Evolutionary conservation across 352 stramenopile genomes (phyloP), one percentile per base, ranked within the genome.

Genomic region (Phytopythium boreale): DNA sequence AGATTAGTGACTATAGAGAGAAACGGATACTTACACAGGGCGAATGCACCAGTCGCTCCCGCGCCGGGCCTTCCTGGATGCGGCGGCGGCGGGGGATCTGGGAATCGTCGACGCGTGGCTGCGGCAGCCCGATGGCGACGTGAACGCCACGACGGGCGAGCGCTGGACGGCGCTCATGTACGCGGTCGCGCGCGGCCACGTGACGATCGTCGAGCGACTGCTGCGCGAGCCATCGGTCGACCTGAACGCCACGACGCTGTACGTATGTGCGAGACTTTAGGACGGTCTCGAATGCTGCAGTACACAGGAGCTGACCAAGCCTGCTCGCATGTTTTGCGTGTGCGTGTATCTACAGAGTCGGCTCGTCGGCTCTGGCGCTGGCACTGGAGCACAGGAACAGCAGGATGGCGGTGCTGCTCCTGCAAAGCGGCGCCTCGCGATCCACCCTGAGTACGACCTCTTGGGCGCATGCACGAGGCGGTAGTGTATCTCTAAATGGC

Each of bases 131-230:
- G 37, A 51, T 10, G 73, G 67, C 1, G 68, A 90, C 31, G 77
- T 88, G 39, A 93, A 93, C 58, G 74, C 66, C 14, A 76, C 64
- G 43, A 66, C 77, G 22, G 84, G 83, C 4, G 82, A 93, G 50
- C 69, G 74, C 12, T 93, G 84, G 84, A 89, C 76, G 27, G 84
- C 84, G 55, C 70, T 95, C 63, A 74, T 88, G 55, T 86, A 84
- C 50, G 84, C 87, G 2, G 79, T 88, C 11, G 71, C 76, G n/a
- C 59, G 76, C 24, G 75, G 77, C 56, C 80, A 87, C 4, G 9
- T 89, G 44, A 26, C 19, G 20, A 64, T 89, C 17, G 68, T 82
- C 11, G 61, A 69, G 36, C 70, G 76, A 1, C 73, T 95, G 43
- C 39, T 91, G 26, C 17, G 56, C 19, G 62, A 78, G 7, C 55